Evolutionary conservation across 164 flowering plant species (phyloP).

Genomic region (Nelumbo lutea): DNA sequence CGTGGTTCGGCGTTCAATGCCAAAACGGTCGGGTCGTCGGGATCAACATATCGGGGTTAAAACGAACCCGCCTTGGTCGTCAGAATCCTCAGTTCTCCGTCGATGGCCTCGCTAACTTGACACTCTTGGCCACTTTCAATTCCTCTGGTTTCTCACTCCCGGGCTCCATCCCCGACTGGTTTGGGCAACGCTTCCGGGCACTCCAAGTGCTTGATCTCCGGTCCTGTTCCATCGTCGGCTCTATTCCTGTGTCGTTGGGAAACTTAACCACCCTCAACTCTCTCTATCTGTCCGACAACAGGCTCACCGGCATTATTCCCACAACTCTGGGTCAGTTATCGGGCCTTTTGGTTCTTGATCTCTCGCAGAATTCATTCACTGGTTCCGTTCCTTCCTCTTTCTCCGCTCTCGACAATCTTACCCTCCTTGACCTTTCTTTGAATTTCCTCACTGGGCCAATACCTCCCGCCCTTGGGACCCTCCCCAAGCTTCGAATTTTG

Average conservation of each 20-base stretch:
- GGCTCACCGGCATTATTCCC: slow-evolving; percentile 39
- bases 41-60: slow-evolving; percentile 50
- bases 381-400: slow-evolving; percentile 38
- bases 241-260: slow-evolving; percentile 50
- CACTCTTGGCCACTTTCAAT: slow-evolving; percentile 46
- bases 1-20: slow-evolving; percentile 62
- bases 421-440: slow-evolving; percentile 32
- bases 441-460: slow-evolving; percentile 48
- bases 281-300: slow-evolving; percentile 45
- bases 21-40: slow-evolving; percentile 41
- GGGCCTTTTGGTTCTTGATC: slow-evolving; percentile 30
- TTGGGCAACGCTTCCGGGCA: slow-evolving; percentile 33
- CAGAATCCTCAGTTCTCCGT: slow-evolving; percentile 47
- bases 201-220: slow-evolving; percentile 72
- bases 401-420: slow-evolving; percentile 21
- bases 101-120: slow-evolving; percentile 51
- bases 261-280: slow-evolving; percentile 27
- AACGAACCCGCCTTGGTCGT: slow-evolving; percentile 45
- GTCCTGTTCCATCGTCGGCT: slow-evolving; percentile 41
- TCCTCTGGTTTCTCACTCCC: slow-evolving; percentile 61
- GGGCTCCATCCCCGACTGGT: slow-evolving; percentile 71
- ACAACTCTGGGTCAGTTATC: slow-evolving; percentile 19
- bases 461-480: slow-evolving; percentile 32
- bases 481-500: slow-evolving; percentile 32
- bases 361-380: slow-evolving; percentile 31